Evolutionary conservation across 192 early-diverging fungal genomes (phyloP).

Genomic region (Coemansia nantahalensis): DNA sequence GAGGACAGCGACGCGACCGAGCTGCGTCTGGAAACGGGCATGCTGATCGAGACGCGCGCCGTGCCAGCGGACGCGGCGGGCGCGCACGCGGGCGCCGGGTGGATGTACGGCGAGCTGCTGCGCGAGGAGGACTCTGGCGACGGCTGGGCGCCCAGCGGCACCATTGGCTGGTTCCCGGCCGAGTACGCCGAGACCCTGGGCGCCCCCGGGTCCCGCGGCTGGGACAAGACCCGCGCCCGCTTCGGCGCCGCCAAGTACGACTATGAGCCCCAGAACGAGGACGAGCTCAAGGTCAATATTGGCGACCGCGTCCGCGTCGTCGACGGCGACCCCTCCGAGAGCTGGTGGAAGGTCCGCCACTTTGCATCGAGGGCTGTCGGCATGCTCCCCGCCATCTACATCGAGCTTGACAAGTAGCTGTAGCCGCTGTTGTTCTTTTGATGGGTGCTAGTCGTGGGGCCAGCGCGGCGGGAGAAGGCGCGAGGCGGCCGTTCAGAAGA

Average conservation of each 20-base stretch:
- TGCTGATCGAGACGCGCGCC: slow-evolving; percentile 34
- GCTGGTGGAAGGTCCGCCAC: slow-evolving; percentile 47
- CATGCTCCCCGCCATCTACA: slow-evolving; percentile 50
- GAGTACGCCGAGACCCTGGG: slow-evolving; percentile 42
- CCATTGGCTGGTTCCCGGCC: slow-evolving; percentile 37
- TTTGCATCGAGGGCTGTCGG: slow-evolving; percentile 7
- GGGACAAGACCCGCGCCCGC: slow-evolving; percentile 33
- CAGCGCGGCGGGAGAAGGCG: too few relatives aligned
- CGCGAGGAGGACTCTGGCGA: slow-evolving; percentile 17
- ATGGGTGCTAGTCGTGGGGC: neutral
- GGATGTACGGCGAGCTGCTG: slow-evolving; percentile 45
- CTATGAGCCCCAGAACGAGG: slow-evolving; percentile 45
- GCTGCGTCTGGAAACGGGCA: slow-evolving; percentile 29
- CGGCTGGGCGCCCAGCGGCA: slow-evolving; percentile 35
- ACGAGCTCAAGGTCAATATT: slow-evolving; percentile 26
- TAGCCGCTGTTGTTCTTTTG: slow-evolving; percentile 6
- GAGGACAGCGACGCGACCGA: slow-evolving; percentile 9
- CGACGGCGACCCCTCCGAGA: slow-evolving; percentile 44
- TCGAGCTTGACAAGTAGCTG: slow-evolving; percentile 40
- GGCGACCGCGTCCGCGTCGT: slow-evolving; percentile 40
- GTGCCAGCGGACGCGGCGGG: neutral
- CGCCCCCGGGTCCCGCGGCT: slow-evolving; percentile 27
- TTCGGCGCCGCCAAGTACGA: slow-evolving; percentile 46
- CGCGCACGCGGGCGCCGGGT: slow-evolving; percentile 31
- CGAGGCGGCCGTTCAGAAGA: too few relatives aligned